Evolutionary conservation across 768 basidiomycete species (phyloP), one percentile per base, ranked within the genome.

Genomic region (Psilocybe cyanescens): DNA sequence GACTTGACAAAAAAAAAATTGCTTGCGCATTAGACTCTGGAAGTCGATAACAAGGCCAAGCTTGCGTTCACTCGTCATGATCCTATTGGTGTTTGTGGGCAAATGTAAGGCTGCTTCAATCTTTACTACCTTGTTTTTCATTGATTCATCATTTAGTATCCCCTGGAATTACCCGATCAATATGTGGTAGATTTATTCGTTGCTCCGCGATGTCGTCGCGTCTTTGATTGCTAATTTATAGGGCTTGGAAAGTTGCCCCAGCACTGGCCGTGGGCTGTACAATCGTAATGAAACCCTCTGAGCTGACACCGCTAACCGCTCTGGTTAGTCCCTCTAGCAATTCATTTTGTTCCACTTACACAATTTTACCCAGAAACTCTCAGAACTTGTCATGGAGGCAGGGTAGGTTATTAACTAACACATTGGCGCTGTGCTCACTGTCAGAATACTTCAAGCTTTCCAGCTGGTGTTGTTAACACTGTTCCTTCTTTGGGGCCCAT

Each of bases 241-340:
- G 88, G 87, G 77, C 89, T 29, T 96, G 95, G 95, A 97, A 98
- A 76, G 86, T 97, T 49, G 95, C 91, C 8, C 96, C 95, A 8
- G 94, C 95, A 12, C 84, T 98, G 58, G 94, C 95, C 7, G 86
- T 87, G 57, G 95, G 96, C 37, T 96, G 94, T 76, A 94, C 93
- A 24, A 89, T 97, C 70, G 90, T 98, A 68, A 91, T 99, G 89
- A 98, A 97, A 74, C 94, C 95, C 2, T 95, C 92, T 12, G 94
- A 96, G 74, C 72, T 94, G 57, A 93, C 91, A 1, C 92, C 93
- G 9, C 79, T 95, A 52, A 91, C 93, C 28, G 92, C 92, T 7
- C 80, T 95, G 65, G 89, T 92, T 74, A 61, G 81, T 74, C 50
- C 48, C 47, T 49, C 59, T 24, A 19, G 51, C 49, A 64, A 49